These are phyloP conservation scores for Hypoxylon sp. DNA, from an alignment of 2,329 filamentous ascomycete species.

Conservation along the genomic window DNA sequence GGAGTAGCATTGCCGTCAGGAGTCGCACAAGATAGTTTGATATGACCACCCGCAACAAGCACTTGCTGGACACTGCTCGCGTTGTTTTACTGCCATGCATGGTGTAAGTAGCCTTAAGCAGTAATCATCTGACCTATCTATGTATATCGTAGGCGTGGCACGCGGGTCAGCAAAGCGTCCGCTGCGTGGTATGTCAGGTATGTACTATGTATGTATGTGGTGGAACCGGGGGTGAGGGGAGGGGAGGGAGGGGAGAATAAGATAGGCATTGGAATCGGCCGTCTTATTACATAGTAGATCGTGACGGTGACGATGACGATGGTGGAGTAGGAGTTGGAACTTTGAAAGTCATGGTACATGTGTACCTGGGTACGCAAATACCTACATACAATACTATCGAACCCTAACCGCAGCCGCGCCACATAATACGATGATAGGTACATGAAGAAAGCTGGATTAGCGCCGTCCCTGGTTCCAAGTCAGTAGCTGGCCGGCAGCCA, in stretches of 20 bases:
- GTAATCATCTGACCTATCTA: slow-evolving; percentile 29
- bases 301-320: slow-evolving; percentile 36
- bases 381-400: not conserved
- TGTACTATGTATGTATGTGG: too few species aligned
- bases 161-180: slow-evolving; percentile 21
- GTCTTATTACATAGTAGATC: slow-evolving; percentile 32
- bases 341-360: slow-evolving; percentile 26
- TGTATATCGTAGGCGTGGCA: slow-evolving; percentile 23
- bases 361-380: too few species aligned
- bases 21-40: not conserved
- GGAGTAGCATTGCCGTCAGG: not conserved
- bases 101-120: slow-evolving; percentile 2
- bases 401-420: slow-evolving; percentile 17
- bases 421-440: slow-evolving; percentile 20
- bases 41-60: slow-evolving; percentile 15
- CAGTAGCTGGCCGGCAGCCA: slow-evolving; percentile 24
- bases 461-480: slow-evolving; percentile 27
- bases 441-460: slow-evolving; percentile 27
- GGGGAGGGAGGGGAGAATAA: too few species aligned
- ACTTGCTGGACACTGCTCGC: slow-evolving; percentile 5
- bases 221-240: slow-evolving; percentile 16
- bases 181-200: not conserved
- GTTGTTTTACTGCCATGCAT: slow-evolving; percentile 17
- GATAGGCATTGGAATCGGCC: slow-evolving; percentile 24
- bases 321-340: slow-evolving; percentile 30